Conservation (phyloP, 257 asterid species). For the Handroanthus guayacan region DNA sequence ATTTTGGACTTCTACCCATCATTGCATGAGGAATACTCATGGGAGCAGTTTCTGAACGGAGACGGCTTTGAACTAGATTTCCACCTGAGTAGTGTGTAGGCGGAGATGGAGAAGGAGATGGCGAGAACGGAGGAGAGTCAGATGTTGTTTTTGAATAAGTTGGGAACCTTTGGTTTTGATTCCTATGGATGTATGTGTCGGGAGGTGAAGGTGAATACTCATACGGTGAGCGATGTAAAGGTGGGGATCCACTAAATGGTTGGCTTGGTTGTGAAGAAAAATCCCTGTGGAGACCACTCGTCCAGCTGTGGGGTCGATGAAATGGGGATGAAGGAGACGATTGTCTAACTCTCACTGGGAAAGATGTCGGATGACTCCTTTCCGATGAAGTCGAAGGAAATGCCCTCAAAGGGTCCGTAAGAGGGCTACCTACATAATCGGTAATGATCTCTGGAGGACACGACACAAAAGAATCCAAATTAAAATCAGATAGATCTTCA, state of each 20-base stretch:
- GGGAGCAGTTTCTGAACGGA: slow-evolving; percentile 79
- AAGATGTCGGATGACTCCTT: slow-evolving; percentile 58
- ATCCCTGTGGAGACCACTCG: slow-evolving; percentile 83
- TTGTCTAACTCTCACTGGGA: slow-evolving; percentile 57
- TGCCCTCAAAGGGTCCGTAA: slow-evolving; percentile 76
- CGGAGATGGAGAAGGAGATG: slow-evolving; percentile 92
- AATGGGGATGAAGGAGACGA: slow-evolving; percentile 58
- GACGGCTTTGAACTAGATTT: slow-evolving; percentile 51
- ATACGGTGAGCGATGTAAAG: slow-evolving; percentile 63
- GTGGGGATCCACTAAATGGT: slow-evolving; percentile 73
- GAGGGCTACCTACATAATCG: slow-evolving; percentile 97
- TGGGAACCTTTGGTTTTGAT: slow-evolving; percentile 56
- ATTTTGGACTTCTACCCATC: slow-evolving; percentile 74
- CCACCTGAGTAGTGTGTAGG: slow-evolving; percentile 63
- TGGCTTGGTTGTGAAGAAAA: slow-evolving; percentile 57
- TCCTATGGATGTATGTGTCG: slow-evolving; percentile 52
- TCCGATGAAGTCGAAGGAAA: slow-evolving; percentile 64
- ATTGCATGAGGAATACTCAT: slow-evolving; percentile 91
- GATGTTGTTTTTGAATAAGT: slow-evolving; percentile 51
- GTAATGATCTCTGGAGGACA: slow-evolving; percentile 85
- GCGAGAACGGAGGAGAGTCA: slow-evolving; percentile 90
- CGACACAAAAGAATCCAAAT: slow-evolving; percentile 67
- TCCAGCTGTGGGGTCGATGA: slow-evolving; percentile 95
- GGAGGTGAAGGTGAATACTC: slow-evolving; percentile 68
- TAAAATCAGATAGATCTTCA: slow-evolving; percentile 75